A percentile compares a stretch with the other conserved stretches of the same genome.
These are phyloP conservation scores for Dothistroma pini DNA, from an alignment of 2,329 filamentous ascomycete genomes.

Conservation along the genomic window DNA sequence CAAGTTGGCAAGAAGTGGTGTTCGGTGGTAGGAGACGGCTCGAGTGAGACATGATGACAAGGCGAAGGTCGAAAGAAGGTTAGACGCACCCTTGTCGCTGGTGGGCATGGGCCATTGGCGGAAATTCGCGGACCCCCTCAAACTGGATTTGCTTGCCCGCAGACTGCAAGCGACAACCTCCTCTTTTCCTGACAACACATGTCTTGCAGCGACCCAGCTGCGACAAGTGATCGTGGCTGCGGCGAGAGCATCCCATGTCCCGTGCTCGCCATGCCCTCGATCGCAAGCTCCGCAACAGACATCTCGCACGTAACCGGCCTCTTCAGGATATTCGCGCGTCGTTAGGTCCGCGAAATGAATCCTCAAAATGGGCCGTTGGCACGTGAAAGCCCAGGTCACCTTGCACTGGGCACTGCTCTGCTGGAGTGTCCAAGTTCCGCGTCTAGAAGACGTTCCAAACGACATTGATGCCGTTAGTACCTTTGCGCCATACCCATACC, in stretches of 20 bases:
- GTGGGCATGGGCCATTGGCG: not conserved
- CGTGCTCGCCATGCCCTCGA: not conserved
- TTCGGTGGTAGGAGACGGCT: not conserved
- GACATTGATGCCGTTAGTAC: not conserved
- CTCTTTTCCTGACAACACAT: not conserved
- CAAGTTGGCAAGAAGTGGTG: not conserved
- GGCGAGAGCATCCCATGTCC: not conserved
- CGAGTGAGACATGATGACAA: conserved; percentile 5
- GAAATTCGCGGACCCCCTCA: not conserved
- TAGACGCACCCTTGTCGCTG: not conserved
- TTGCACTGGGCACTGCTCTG: not conserved
- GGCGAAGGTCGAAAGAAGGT: not conserved
- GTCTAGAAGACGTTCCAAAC: not conserved
- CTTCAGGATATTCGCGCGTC: not conserved
- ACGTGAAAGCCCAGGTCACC: not conserved
- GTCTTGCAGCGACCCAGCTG: not conserved
- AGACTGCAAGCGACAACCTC: not conserved
- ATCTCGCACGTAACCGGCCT: not conserved
- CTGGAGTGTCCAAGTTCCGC: not conserved
- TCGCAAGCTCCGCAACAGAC: not conserved
- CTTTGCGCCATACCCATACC: not conserved
- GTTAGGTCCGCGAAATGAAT: not conserved
- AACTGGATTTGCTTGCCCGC: not conserved
- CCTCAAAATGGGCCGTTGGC: not conserved
- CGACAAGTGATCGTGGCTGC: not conserved